Evolutionary conservation across 1,284 basidiomycete species (phyloP).

Genomic region (Marasmius fiardii): DNA sequence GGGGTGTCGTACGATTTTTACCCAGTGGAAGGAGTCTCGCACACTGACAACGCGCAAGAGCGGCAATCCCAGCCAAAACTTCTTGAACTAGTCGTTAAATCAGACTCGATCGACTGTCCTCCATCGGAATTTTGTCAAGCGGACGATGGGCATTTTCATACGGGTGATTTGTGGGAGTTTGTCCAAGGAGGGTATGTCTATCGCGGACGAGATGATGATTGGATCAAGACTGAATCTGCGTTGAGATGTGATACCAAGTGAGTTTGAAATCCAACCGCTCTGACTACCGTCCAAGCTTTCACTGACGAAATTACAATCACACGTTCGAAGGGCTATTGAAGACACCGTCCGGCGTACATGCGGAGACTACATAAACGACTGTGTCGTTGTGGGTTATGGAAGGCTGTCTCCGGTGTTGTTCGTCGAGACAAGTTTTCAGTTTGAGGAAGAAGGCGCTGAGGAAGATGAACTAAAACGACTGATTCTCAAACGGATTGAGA

Average conservation of each 20-base stretch:
- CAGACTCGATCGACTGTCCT: slow-evolving; percentile 48
- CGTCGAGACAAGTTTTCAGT: neutral
- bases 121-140: slow-evolving; percentile 39
- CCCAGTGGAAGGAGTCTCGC: slow-evolving; percentile 48
- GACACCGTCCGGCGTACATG: slow-evolving; percentile 2
- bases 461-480: neutral
- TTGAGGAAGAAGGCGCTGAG: neutral
- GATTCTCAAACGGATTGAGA: neutral
- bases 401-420: slow-evolving; percentile 6
- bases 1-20: slow-evolving; percentile 58
- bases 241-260: slow-evolving; percentile 54
- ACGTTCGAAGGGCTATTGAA: slow-evolving; percentile 6
- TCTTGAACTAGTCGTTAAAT: slow-evolving; percentile 47
- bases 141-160: slow-evolving; percentile 44
- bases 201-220: slow-evolving; percentile 55
- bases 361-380: slow-evolving; percentile 5
- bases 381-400: slow-evolving; percentile 3
- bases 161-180: slow-evolving; percentile 45
- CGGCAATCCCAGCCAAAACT: slow-evolving; percentile 18
- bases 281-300: neutral
- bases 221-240: slow-evolving; percentile 57
- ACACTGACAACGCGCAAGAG: too few species aligned
- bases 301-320: neutral
- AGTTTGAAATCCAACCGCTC: slow-evolving; percentile 4
- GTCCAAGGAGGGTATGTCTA: slow-evolving; percentile 38